Conservation (phyloP, 2,329 filamentous ascomycete species). For the Penicillium rolfsii region DNA sequence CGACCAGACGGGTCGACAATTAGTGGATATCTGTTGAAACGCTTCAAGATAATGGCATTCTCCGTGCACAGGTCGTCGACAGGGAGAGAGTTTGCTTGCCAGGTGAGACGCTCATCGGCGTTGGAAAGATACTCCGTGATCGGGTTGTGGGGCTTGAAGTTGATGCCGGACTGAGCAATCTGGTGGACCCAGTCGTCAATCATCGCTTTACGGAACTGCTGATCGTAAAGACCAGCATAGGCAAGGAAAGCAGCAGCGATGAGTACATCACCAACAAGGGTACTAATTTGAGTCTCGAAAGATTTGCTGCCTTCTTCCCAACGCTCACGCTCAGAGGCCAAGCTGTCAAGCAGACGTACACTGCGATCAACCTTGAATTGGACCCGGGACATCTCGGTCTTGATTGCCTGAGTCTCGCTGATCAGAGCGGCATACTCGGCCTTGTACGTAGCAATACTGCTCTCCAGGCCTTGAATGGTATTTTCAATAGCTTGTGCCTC, state of each 20-base stretch:
- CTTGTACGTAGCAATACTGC: conserved; percentile 94
- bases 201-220: conserved; percentile 97
- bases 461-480: conserved; percentile 79
- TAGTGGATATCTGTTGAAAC: conserved; percentile 96
- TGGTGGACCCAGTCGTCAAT: conserved; percentile 97
- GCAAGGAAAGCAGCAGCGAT: conserved; percentile 97
- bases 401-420: conserved; percentile 96
- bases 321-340: conserved; percentile 87
- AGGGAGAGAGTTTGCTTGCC: conserved; percentile 91
- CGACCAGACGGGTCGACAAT: conserved; percentile 98
- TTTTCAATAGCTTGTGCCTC: conserved; percentile 90
- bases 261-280: conserved; percentile 91
- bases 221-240: conserved; percentile 95
- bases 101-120: conserved; percentile 89
- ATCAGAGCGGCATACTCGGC: conserved; percentile 93
- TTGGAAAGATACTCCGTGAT: conserved; percentile 96
- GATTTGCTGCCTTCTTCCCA: conserved; percentile 98
- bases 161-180: conserved; percentile 87
- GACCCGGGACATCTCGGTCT: conserved; percentile 92
- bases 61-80: conserved; percentile 98
- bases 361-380: conserved; percentile 98
- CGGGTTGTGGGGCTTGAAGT: conserved; percentile 90
- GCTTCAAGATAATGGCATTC: conserved; percentile 94
- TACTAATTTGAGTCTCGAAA: conserved; percentile 97
- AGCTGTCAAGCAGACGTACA: conserved; percentile 87